A percentile compares a stretch with the other conserved stretches of the same genome.
These are phyloP conservation scores for Fusarium tuaranense DNA, from an alignment of 2,329 filamentous ascomycete species.

Conservation along the genomic window DNA sequence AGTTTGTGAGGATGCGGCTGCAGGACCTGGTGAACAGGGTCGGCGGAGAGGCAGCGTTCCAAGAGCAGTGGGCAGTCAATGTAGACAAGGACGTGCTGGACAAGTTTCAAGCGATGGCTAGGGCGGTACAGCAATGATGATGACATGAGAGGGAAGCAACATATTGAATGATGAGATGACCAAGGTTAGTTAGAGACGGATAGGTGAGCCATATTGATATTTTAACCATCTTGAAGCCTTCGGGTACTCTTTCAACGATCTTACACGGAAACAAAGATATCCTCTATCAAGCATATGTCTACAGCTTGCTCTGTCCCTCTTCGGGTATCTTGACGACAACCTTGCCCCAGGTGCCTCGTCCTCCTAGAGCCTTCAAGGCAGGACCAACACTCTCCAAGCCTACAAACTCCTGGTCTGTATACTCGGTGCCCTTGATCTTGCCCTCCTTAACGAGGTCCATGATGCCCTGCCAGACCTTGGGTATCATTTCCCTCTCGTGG, in stretches of 20 bases:
- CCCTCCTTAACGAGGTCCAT: constrained; percentile 81
- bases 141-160: constrained; percentile 9
- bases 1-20: constrained; percentile 73
- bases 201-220: constrained; percentile 10
- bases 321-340: constrained; percentile 90
- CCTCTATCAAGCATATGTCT: neutral
- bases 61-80: constrained; percentile 76
- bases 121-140: constrained; percentile 33
- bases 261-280: neutral
- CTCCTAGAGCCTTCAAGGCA: constrained; percentile 82
- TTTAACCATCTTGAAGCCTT: neutral
- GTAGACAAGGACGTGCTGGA: constrained; percentile 79
- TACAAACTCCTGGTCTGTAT: constrained; percentile 83
- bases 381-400: constrained; percentile 83
- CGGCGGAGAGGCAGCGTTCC: constrained; percentile 75
- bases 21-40: constrained; percentile 67
- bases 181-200: constrained; percentile 20
- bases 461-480: constrained; percentile 84
- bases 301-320: constrained; percentile 69
- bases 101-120: constrained; percentile 63
- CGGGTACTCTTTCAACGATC: neutral
- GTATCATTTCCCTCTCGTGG: constrained; percentile 77
- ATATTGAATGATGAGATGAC: constrained; percentile 35
- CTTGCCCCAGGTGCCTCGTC: constrained; percentile 93
- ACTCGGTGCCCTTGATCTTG: constrained; percentile 86